Evolutionary conservation across 2,329 filamentous ascomycete genomes (phyloP).

Genomic region (Venturia nashicola): DNA sequence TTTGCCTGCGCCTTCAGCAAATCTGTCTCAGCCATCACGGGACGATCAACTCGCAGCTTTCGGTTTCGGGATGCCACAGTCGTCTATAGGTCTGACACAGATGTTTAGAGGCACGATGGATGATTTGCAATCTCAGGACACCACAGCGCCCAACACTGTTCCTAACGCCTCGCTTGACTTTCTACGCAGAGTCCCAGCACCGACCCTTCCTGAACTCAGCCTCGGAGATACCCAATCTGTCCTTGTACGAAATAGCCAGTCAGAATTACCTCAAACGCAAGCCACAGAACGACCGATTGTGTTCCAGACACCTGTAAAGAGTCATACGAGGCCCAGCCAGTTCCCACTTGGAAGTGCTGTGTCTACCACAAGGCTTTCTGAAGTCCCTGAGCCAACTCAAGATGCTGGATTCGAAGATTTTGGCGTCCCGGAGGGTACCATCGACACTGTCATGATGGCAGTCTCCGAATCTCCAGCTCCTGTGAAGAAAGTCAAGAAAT

Average conservation of each 20-base stretch:
- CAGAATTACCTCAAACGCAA: neutral
- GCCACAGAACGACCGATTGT: neutral
- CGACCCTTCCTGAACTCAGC: constrained; percentile 14
- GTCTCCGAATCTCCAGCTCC: constrained; percentile 53
- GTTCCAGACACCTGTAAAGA: constrained; percentile 1
- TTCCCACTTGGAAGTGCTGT: constrained; percentile 8
- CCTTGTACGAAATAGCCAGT: constrained; percentile 6
- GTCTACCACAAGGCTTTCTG: constrained; percentile 50
- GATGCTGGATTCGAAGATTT: constrained; percentile 63
- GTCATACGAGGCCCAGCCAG: neutral
- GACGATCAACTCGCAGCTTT: constrained; percentile 14
- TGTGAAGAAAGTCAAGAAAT: constrained; percentile 42
- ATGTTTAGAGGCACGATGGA: constrained; percentile 88
- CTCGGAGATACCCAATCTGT: neutral
- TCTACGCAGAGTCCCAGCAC: constrained; percentile 20
- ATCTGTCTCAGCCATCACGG: constrained; percentile 8
- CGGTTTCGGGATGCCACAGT: constrained; percentile 5
- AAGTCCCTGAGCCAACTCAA: constrained; percentile 65
- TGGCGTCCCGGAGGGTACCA: constrained; percentile 53
- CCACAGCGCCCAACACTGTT: neutral
- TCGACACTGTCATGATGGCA: constrained; percentile 54
- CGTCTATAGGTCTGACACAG: constrained; percentile 63
- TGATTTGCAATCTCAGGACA: constrained; percentile 24
- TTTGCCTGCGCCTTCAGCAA: constrained; percentile 10
- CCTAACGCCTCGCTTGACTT: constrained; percentile 19